These are phyloP conservation scores for Schizosaccharomyces japonicus DNA, from an alignment of 805 yeast species.

Conservation along the genomic window DNA sequence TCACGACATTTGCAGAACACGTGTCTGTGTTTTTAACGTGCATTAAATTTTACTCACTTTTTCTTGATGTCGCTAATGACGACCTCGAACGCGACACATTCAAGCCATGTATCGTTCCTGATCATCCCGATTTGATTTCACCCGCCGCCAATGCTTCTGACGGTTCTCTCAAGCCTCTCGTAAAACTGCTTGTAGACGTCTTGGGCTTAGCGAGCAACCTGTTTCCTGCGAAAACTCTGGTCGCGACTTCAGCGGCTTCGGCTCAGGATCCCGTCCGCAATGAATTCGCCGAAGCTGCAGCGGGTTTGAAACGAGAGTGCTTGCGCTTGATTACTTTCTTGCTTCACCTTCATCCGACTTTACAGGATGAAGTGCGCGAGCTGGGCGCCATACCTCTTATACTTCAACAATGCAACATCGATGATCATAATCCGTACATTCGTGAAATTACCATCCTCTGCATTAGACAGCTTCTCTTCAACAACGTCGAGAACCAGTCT, in stretches of 20 bases:
- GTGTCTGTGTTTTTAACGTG: too few relatives aligned
- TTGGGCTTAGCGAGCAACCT: too few relatives aligned
- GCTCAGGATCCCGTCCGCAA: background rate
- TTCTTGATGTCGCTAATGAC: too few relatives aligned
- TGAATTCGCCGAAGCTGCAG: background rate
- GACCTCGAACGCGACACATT: too few relatives aligned
- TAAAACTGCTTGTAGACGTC: too few relatives aligned
- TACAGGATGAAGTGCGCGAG: constrained; percentile 46
- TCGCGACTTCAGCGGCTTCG: background rate
- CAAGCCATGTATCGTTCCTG: too few relatives aligned
- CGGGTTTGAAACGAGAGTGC: background rate
- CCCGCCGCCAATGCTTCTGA: too few relatives aligned
- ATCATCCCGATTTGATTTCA: too few relatives aligned
- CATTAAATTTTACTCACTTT: too few relatives aligned
- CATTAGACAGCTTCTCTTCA: constrained; percentile 38
- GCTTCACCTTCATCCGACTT: constrained; percentile 10
- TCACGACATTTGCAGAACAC: too few relatives aligned
- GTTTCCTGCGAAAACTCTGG: background rate
- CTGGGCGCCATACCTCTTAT: constrained; percentile 40
- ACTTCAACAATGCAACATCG: constrained; percentile 62
- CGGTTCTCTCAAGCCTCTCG: too few relatives aligned
- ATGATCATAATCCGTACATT: constrained; percentile 56
- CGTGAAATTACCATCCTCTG: constrained; percentile 66
- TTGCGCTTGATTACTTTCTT: background rate
- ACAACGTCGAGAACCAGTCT: constrained; percentile 46